These are phyloP conservation scores for Kodamaea derodonti DNA, from an alignment of 1,139 yeast species.

Conservation along the genomic window DNA sequence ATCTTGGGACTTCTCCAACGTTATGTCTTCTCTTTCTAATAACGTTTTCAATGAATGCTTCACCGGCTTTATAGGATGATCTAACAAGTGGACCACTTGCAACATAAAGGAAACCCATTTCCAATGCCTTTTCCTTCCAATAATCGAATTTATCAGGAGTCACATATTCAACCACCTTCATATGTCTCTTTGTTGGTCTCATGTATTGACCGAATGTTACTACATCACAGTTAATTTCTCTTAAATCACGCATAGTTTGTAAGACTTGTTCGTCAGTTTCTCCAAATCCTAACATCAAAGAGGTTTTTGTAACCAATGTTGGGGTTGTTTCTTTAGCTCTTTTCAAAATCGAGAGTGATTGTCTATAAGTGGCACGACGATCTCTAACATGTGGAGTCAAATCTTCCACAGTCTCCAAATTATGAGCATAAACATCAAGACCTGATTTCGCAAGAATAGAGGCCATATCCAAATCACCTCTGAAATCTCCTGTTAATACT, in stretches of 20 bases:
- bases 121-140: slow-evolving; percentile 87
- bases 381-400: slow-evolving; percentile 95
- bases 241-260: slow-evolving; percentile 69
- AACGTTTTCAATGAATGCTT: slow-evolving; percentile 93
- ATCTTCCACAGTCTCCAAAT: slow-evolving; percentile 92
- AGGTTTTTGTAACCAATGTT: slow-evolving; percentile 81
- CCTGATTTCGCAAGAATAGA: slow-evolving; percentile 80
- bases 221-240: slow-evolving; percentile 80
- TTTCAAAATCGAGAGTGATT: slow-evolving; percentile 70
- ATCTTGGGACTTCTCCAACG: slow-evolving; percentile 44
- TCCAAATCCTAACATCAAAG: slow-evolving; percentile 95
- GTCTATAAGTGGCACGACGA: slow-evolving; percentile 92
- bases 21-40: slow-evolving; percentile 67
- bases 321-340: slow-evolving; percentile 80
- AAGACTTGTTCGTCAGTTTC: slow-evolving; percentile 88
- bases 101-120: slow-evolving; percentile 90
- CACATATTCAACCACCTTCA: slow-evolving; percentile 95
- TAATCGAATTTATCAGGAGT: slow-evolving; percentile 93
- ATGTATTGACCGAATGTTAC: slow-evolving; percentile 98
- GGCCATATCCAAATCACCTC: slow-evolving; percentile 84
- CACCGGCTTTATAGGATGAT: slow-evolving; percentile 97
- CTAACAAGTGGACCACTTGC: slow-evolving; percentile 97
- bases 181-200: slow-evolving; percentile 98
- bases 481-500: slow-evolving; percentile 90
- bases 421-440: slow-evolving; percentile 95